Percentiles rank a stretch among this genome's conserved stretches.
These are phyloP conservation scores for Cladobotryum protrusum DNA, from an alignment of 2,329 filamentous ascomycete genomes.

Conservation along the genomic window DNA sequence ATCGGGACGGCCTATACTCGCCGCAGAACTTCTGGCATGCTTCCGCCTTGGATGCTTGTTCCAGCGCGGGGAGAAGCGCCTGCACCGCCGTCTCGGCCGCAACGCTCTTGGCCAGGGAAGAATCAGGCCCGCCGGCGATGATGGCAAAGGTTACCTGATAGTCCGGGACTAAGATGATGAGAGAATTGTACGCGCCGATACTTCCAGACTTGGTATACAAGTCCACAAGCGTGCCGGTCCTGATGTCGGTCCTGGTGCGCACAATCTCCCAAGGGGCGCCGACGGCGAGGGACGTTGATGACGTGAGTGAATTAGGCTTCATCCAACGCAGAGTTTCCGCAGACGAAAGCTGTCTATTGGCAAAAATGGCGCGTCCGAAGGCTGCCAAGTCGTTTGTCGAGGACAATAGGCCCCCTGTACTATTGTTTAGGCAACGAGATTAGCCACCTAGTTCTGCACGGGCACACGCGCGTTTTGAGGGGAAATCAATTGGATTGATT, in stretches of 20 bases:
- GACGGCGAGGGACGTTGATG: slow-evolving; percentile 18
- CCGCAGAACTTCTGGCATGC: slow-evolving; percentile 10
- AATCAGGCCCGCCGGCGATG: slow-evolving; percentile 8
- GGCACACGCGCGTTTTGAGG: too few relatives aligned
- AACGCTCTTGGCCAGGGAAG: slow-evolving; percentile 1
- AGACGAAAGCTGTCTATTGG: slow-evolving; percentile 1
- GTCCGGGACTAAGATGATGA: slow-evolving; percentile 24
- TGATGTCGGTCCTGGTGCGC: slow-evolving; percentile 25
- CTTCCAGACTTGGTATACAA: slow-evolving; percentile 30
- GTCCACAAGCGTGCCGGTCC: slow-evolving; percentile 24
- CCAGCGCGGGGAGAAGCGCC: slow-evolving; percentile 9
- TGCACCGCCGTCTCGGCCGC: slow-evolving; percentile 8
- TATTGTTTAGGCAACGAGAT: not conserved
- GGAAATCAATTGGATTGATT: too few relatives aligned
- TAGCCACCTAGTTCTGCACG: too few relatives aligned
- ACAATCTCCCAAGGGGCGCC: slow-evolving; percentile 20
- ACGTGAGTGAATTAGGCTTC: slow-evolving; percentile 13
- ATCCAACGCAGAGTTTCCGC: slow-evolving; percentile 12
- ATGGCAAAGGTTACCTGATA: slow-evolving; percentile 23
- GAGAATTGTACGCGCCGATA: slow-evolving; percentile 25
- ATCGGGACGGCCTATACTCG: not conserved
- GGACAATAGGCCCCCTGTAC: slow-evolving; percentile 9
- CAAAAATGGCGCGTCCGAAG: slow-evolving; percentile 6
- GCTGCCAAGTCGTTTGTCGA: slow-evolving; percentile 6
- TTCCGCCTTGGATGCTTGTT: slow-evolving; percentile 2